Evolutionary conservation across 805 yeast species (phyloP).

Genomic region (Saturnispora dispora): DNA sequence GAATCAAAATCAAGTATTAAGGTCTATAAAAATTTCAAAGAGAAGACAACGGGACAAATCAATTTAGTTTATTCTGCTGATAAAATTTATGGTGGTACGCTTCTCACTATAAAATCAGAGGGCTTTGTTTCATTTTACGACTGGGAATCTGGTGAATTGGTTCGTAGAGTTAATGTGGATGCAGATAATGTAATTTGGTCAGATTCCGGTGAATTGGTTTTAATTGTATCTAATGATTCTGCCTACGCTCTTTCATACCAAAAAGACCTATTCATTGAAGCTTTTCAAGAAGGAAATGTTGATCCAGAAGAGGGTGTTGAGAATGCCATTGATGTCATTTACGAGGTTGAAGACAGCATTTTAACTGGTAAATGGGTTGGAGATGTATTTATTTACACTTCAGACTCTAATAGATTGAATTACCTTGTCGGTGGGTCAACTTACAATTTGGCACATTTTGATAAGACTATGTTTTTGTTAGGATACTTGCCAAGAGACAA

Average conservation of each 20-base stretch:
- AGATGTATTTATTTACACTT: constrained; percentile 90
- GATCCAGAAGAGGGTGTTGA: constrained; percentile 86
- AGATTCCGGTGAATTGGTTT: constrained; percentile 82
- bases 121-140: constrained; percentile 85
- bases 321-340: constrained; percentile 72
- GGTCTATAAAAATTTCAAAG: constrained; percentile 78
- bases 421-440: constrained; percentile 92
- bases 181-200: constrained; percentile 85
- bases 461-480: constrained; percentile 72
- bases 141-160: constrained; percentile 83
- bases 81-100: constrained; percentile 80
- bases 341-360: constrained; percentile 72
- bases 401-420: constrained; percentile 77
- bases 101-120: constrained; percentile 75
- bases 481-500: constrained; percentile 90
- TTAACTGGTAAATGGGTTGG: constrained; percentile 95
- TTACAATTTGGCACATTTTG: constrained; percentile 87
- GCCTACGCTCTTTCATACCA: constrained; percentile 73
- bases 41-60: constrained; percentile 52
- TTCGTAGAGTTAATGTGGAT: constrained; percentile 83
- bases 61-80: constrained; percentile 67
- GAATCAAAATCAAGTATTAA: constrained; percentile 58
- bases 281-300: constrained; percentile 45
- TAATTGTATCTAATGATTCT: constrained; percentile 60
- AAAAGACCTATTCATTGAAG: constrained; percentile 55